phyloP scores from a whole-genome alignment of 805 yeast genomes.

The Yarrowia bubula region DNA sequence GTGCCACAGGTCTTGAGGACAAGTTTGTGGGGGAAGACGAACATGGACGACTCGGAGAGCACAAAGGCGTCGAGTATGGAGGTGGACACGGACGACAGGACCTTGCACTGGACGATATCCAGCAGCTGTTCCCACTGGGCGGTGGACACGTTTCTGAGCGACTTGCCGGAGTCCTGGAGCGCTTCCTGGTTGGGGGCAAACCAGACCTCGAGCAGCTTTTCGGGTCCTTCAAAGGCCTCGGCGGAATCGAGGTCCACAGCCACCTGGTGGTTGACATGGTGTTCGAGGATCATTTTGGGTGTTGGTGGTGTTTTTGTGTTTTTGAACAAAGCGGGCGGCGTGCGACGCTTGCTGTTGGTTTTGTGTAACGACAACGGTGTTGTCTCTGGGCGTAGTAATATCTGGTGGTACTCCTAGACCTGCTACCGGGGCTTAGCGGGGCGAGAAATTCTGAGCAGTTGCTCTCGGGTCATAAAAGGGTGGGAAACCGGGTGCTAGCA shows the following conservation, averaged over 20 bases:
- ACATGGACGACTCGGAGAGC: constrained; percentile 83
- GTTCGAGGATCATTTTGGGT: constrained; percentile 17
- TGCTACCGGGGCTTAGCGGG: constrained; percentile 28
- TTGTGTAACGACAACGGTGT: neutral
- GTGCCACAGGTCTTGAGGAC: constrained; percentile 95
- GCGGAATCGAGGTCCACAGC: constrained; percentile 81
- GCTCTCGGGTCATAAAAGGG: constrained; percentile 28
- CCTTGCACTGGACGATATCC: constrained; percentile 83
- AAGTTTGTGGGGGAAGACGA: constrained; percentile 81
- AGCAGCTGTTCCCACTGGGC: constrained; percentile 68
- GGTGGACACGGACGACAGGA: constrained; percentile 73
- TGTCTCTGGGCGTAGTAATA: neutral
- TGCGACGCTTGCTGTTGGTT: neutral
- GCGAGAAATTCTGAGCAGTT: constrained; percentile 28
- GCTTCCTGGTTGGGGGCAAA: constrained; percentile 53
- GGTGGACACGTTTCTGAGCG: constrained; percentile 63
- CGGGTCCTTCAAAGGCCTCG: constrained; percentile 96
- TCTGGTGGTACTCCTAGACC: constrained; percentile 12
- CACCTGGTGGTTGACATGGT: constrained; percentile 68
- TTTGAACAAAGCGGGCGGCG: neutral
- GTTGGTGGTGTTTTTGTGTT: neutral
- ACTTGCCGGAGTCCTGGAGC: constrained; percentile 40
- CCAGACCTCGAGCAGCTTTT: constrained; percentile 89
- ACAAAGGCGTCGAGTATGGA: constrained; percentile 73
- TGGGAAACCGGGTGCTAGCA: constrained; percentile 13